These are phyloP conservation scores for Chalara sp. DNA, from an alignment of 2,329 filamentous ascomycete genomes.

Conservation along the genomic window DNA sequence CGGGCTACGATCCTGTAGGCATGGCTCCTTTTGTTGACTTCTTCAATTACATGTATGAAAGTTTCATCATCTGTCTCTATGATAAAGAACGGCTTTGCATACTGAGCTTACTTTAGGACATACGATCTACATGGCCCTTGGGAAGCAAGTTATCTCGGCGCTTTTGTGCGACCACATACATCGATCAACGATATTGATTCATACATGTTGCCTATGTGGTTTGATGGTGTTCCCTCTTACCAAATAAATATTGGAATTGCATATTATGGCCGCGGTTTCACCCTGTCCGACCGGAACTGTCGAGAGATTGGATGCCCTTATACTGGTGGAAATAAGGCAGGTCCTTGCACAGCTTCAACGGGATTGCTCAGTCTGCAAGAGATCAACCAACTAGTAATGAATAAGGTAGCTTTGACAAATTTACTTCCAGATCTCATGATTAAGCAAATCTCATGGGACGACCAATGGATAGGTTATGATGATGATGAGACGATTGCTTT, in stretches of 20 bases:
- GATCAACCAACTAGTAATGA: slow-evolving; percentile 27
- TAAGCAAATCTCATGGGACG: slow-evolving; percentile 23
- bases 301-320: slow-evolving; percentile 22
- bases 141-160: slow-evolving; percentile 29
- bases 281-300: slow-evolving; percentile 18
- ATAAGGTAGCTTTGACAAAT: slow-evolving; percentile 15
- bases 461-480: slow-evolving; percentile 38
- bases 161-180: slow-evolving; percentile 32
- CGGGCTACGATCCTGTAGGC: slow-evolving; percentile 23
- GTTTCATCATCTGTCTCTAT: neutral
- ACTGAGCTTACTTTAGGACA: slow-evolving; percentile 2
- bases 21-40: slow-evolving; percentile 24
- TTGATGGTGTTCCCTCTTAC: slow-evolving; percentile 29
- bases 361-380: slow-evolving; percentile 26
- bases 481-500: slow-evolving; percentile 18
- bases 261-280: slow-evolving; percentile 41
- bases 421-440: slow-evolving; percentile 19
- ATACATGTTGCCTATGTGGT: slow-evolving; percentile 34
- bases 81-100: neutral
- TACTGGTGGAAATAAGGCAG: slow-evolving; percentile 14
- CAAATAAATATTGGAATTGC: slow-evolving; percentile 42
- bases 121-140: slow-evolving; percentile 35
- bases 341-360: slow-evolving; percentile 22
- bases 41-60: slow-evolving; percentile 27
- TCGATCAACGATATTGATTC: slow-evolving; percentile 36